Evolutionary conservation across 2,329 filamentous ascomycete genomes (phyloP), one percentile per base, ranked within the genome.

Genomic region (Tolypocladium guangdongense): DNA sequence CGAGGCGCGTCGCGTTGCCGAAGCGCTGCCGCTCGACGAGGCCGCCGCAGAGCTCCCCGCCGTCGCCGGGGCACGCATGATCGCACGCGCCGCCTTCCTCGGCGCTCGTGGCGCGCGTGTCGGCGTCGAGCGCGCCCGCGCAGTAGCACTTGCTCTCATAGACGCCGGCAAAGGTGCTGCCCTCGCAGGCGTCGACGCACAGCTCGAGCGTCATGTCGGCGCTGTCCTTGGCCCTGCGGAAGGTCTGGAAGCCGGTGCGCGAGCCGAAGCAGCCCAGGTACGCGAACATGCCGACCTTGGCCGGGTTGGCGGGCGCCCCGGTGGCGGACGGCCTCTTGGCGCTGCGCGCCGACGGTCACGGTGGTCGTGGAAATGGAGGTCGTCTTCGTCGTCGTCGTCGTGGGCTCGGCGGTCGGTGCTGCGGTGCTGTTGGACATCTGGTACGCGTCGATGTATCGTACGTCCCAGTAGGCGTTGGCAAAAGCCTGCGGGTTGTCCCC

Each of bases 361-460:
- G 37, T 38, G 22, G 49, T 33, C 2, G 49, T 50, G 2, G 37
- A 20, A 18, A n/a, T 10, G 18, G 36, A 27, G 11, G 36, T 50
- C 30, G 38, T 37, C 22, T 22, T 36, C 38, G 38, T 46, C 22
- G 36, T 50, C 20, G 36, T 50, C 4, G 49, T 50, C 49, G 49
- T 43, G 8, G 49, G 37, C 49, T 50, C 37, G 24, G 37, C 18
- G 14, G 22, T 39, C 8, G 36, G 24, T 2, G 37, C 18, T 22
- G 16, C 27, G 16, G 43, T 53, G 51, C 54, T 47, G 30, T 57
- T 48, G 7, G 49, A 59, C 47, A 52, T 54, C 50, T 64, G 55
- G 53, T 78, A 80, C 22, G 75, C 68, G 33, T 80, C 74, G 54
- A 80, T 77, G 59, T 76, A 78, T 53, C 72, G 68, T 69, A 87